These are phyloP conservation scores for Kwoniella sp. DNA, from an alignment of 768 basidiomycete genomes.

Conservation along the genomic window DNA sequence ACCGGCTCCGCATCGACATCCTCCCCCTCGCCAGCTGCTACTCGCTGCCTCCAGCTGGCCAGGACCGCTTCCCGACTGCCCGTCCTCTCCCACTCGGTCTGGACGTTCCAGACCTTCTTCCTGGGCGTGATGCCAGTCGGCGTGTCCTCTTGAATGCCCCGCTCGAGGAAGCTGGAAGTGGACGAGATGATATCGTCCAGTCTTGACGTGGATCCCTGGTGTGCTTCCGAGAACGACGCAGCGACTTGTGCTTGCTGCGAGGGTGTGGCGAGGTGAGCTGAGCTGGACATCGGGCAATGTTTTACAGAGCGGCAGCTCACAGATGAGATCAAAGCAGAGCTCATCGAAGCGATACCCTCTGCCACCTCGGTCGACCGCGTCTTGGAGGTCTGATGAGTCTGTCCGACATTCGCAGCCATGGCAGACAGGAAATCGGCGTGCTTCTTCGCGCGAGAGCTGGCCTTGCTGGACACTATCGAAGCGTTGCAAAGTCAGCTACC, in stretches of 20 bases:
- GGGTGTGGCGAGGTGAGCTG: neutral
- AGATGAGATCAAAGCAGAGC: conserved; percentile 10
- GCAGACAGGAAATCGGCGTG: conserved; percentile 8
- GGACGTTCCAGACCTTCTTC: conserved; percentile 44
- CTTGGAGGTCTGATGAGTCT: conserved; percentile 10
- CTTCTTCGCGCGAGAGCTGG: conserved; percentile 13
- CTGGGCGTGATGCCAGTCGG: conserved; percentile 45
- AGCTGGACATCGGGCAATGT: neutral
- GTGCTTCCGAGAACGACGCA: conserved; percentile 18
- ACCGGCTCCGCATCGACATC: too few species aligned
- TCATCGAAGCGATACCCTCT: conserved; percentile 1
- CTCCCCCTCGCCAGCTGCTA: neutral
- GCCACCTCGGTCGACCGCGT: neutral
- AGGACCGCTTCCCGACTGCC: conserved; percentile 33
- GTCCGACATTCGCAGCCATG: neutral
- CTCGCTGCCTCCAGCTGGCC: conserved; percentile 10
- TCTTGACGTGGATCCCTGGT: conserved; percentile 6
- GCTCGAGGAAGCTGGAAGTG: conserved; percentile 34
- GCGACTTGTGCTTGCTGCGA: conserved; percentile 29
- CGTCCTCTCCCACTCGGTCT: conserved; percentile 38
- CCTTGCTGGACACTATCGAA: conserved; percentile 6
- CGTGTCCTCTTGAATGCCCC: conserved; percentile 43
- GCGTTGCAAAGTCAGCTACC: neutral
- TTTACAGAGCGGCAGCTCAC: conserved; percentile 4
- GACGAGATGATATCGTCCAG: conserved; percentile 25